Evolutionary conservation across 352 stramenopile genomes (phyloP).

Genomic region (Globisporangium yorkense): DNA sequence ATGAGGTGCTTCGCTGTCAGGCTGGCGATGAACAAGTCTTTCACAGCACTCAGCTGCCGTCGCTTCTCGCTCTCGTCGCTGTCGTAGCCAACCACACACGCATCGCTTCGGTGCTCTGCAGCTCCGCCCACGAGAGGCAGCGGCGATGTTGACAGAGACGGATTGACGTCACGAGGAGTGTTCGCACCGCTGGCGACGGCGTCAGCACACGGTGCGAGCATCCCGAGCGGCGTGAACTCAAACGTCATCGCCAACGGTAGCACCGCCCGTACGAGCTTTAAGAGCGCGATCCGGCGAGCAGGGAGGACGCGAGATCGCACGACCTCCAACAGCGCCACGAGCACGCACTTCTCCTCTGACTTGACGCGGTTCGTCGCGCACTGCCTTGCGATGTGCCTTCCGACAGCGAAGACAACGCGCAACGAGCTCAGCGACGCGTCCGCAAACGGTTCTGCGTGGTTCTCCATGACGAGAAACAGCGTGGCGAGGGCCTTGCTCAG

Average conservation of each 20-base stretch:
- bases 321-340: slow-evolving; percentile 48
- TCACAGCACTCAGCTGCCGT: slow-evolving; percentile 25
- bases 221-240: slow-evolving; percentile 28
- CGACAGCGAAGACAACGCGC: slow-evolving; percentile 21
- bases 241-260: slow-evolving; percentile 31
- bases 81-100: slow-evolving; percentile 19
- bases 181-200: neutral
- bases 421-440: slow-evolving; percentile 16
- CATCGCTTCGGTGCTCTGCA: neutral
- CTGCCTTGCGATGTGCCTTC: slow-evolving; percentile 12
- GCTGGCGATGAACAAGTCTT: slow-evolving; percentile 19
- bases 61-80: slow-evolving; percentile 36
- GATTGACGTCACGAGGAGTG: neutral
- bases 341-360: slow-evolving; percentile 33
- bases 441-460: slow-evolving; percentile 18
- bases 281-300: slow-evolving; percentile 27
- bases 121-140: neutral
- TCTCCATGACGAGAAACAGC: slow-evolving; percentile 26
- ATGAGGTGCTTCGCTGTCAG: slow-evolving; percentile 22
- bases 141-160: neutral
- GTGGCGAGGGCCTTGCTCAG: slow-evolving; percentile 33
- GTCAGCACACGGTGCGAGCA: slow-evolving; percentile 3
- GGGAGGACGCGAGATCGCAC: slow-evolving; percentile 33
- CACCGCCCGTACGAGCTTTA: slow-evolving; percentile 32
- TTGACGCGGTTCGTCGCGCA: slow-evolving; percentile 15